Conservation (phyloP, 2,329 filamentous ascomycete species). For the Plectosphaerella cucumerina region DNA sequence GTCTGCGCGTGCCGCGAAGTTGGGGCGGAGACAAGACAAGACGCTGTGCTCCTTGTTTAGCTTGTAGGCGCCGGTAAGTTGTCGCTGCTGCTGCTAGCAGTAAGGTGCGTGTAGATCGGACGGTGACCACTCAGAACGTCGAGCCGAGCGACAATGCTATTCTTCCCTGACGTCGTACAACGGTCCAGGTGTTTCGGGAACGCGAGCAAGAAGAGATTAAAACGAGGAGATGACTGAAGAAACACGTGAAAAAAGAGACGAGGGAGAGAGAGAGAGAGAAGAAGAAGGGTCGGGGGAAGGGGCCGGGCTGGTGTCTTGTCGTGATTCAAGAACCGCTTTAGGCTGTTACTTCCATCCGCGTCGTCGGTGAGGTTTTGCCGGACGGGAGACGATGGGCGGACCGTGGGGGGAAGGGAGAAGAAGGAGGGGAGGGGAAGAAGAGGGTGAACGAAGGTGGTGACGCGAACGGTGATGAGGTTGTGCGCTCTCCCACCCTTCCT, state of each 20-base stretch:
- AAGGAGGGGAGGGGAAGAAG: conserved; percentile 1
- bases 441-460: neutral
- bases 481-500: neutral
- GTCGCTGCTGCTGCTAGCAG: no score
- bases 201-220: neutral
- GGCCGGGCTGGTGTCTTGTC: neutral
- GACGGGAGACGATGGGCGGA: conserved; percentile 5
- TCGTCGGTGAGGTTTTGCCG: conserved; percentile 5
- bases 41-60: no score
- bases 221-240: neutral
- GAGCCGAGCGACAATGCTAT: conserved; percentile 3
- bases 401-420: conserved; percentile 5
- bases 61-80: no score
- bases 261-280: neutral
- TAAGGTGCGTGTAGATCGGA: conserved; percentile 1
- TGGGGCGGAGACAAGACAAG: no score
- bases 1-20: neutral
- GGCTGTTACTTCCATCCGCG: conserved; percentile 5
- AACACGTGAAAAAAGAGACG: neutral
- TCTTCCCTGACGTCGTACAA: neutral
- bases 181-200: no score
- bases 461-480: neutral
- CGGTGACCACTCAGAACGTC: neutral
- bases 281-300: neutral
- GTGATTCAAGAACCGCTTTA: neutral